Conservation (phyloP, 140 eudicot species). For the Anethum foeniculum region DNA sequence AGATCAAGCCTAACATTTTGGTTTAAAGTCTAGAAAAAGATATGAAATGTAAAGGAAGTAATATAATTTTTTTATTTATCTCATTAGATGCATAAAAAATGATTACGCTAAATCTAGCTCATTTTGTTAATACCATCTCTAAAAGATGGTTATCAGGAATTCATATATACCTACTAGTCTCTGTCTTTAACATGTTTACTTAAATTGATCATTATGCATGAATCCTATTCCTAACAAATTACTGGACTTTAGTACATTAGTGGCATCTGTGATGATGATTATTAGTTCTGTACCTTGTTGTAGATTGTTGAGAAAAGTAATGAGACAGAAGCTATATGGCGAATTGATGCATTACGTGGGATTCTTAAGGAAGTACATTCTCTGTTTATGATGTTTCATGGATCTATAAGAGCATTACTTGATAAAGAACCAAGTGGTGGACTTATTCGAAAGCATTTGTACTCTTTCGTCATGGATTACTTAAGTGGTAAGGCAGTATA, state of each 20-base stretch:
- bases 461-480: conserved; percentile 69
- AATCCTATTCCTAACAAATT: neutral
- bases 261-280: conserved; percentile 1
- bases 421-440: conserved; percentile 90
- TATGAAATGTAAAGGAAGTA: neutral
- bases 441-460: conserved; percentile 55
- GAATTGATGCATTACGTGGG: conserved; percentile 66
- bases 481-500: conserved; percentile 56
- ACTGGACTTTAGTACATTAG: neutral
- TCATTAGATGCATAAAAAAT: neutral
- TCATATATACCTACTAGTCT: neutral
- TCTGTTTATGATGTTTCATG: conserved; percentile 80
- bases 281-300: conserved; percentile 10
- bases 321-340: conserved; percentile 80
- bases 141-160: neutral
- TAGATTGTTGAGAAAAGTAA: conserved; percentile 77
- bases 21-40: conserved; percentile 3
- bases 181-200: neutral
- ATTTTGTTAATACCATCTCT: neutral
- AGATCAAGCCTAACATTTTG: neutral
- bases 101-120: neutral
- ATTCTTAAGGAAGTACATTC: conserved; percentile 88
- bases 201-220: neutral
- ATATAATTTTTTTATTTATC: neutral
- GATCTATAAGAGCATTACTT: conserved; percentile 64